These are phyloP conservation scores for Calonectria leucothoes DNA, from an alignment of 2,329 filamentous ascomycete species.

Conservation along the genomic window DNA sequence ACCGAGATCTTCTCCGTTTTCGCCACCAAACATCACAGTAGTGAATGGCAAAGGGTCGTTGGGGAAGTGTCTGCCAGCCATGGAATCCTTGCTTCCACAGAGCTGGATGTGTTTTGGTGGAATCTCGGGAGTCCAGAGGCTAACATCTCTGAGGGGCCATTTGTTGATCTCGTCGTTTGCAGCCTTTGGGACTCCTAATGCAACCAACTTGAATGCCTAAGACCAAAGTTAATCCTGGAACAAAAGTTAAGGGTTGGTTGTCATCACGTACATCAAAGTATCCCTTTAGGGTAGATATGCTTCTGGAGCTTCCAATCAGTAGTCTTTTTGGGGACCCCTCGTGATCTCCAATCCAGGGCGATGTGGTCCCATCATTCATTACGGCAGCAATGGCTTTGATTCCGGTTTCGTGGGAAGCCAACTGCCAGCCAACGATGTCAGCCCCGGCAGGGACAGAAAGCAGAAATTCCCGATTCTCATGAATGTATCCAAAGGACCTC, in stretches of 20 bases:
- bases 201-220: constrained; percentile 9
- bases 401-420: constrained; percentile 14
- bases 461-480: neutral
- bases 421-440: constrained; percentile 14
- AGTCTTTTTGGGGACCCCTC: neutral
- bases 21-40: neutral
- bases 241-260: neutral
- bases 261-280: constrained; percentile 17
- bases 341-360: constrained; percentile 20
- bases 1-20: neutral
- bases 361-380: neutral
- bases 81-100: neutral
- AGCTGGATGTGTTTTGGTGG: neutral
- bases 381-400: constrained; percentile 15
- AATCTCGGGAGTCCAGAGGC: constrained; percentile 1
- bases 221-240: neutral
- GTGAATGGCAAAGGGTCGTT: neutral
- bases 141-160: neutral
- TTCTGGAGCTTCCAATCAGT: neutral
- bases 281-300: constrained; percentile 7
- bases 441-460: neutral
- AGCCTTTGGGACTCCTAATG: neutral
- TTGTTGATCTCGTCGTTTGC: neutral
- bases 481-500: constrained; percentile 20
- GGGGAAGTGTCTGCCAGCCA: too few relatives aligned